phyloP scores from a whole-genome alignment of 768 basidiomycete genomes.

The Phylloporus sp. region DNA sequence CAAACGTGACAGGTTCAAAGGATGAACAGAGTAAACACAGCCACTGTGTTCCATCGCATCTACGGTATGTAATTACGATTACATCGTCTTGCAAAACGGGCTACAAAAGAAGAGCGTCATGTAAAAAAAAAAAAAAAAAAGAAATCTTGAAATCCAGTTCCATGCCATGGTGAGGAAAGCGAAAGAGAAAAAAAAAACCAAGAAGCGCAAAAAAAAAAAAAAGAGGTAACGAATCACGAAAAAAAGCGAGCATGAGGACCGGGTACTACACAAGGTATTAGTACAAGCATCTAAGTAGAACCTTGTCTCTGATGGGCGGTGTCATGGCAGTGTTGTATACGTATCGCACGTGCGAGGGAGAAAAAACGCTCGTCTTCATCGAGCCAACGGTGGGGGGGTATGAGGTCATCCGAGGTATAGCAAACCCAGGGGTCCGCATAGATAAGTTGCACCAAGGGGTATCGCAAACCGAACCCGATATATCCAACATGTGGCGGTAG shows the following conservation, averaged over 20 bases:
- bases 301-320: background rate
- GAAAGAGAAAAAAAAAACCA: background rate
- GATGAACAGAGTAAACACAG: too few relatives aligned
- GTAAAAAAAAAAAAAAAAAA: background rate
- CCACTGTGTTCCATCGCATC: too few relatives aligned
- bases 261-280: constrained; percentile 4
- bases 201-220: background rate
- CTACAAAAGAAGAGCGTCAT: background rate
- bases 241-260: constrained; percentile 1
- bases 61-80: background rate
- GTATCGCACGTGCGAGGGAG: background rate
- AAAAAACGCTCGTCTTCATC: background rate
- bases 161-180: background rate
- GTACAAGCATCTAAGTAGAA: constrained; percentile 6
- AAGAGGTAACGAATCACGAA: background rate
- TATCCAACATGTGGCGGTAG: constrained; percentile 1
- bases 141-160: background rate
- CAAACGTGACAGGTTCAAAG: too few relatives aligned
- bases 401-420: background rate
- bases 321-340: constrained; percentile 1
- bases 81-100: background rate
- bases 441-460: constrained; percentile 7
- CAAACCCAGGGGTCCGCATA: constrained; percentile 6
- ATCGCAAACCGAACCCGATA: constrained; percentile 13
- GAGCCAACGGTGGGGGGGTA: constrained; percentile 2